A percentile compares a stretch with the other conserved stretches of the same genome.
These are phyloP conservation scores for Penicillium sp. DNA, from an alignment of 2,329 filamentous ascomycete species.

Conservation along the genomic window DNA sequence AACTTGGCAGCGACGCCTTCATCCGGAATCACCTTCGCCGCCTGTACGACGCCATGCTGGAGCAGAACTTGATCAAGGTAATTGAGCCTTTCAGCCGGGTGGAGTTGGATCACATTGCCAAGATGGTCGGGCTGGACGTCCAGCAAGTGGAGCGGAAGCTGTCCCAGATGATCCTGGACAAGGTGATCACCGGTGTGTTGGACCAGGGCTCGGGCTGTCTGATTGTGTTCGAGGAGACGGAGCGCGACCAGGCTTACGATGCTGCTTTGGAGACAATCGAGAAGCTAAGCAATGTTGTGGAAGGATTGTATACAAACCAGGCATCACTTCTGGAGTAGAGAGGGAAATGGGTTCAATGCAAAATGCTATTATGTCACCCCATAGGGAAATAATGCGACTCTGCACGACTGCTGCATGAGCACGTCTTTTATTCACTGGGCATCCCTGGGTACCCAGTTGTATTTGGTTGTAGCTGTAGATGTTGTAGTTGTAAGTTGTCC, in stretches of 20 bases:
- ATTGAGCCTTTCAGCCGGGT: slow-evolving; percentile 98
- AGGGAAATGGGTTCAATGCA: slow-evolving; percentile 20
- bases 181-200: slow-evolving; percentile 94
- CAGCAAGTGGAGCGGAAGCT: slow-evolving; percentile 97
- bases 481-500: background rate
- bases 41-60: slow-evolving; percentile 96
- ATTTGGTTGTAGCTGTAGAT: background rate
- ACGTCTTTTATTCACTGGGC: background rate
- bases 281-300: slow-evolving; percentile 94
- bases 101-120: slow-evolving; percentile 92
- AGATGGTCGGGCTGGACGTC: slow-evolving; percentile 94
- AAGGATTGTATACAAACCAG: slow-evolving; percentile 96
- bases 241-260: slow-evolving; percentile 90
- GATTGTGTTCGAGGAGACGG: slow-evolving; percentile 93
- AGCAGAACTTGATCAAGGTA: slow-evolving; percentile 99
- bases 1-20: slow-evolving; percentile 90
- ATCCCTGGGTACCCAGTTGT: background rate
- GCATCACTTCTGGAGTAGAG: slow-evolving; percentile 81
- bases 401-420: slow-evolving; percentile 8
- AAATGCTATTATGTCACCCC: slow-evolving; percentile 24
- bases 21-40: slow-evolving; percentile 94
- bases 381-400: slow-evolving; percentile 19
- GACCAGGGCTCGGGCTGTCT: slow-evolving; percentile 97
- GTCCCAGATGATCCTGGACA: slow-evolving; percentile 98
- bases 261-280: slow-evolving; percentile 91